Conservation (phyloP, 2,329 filamentous ascomycete genomes). For the Macrophomina phaseolina region DNA sequence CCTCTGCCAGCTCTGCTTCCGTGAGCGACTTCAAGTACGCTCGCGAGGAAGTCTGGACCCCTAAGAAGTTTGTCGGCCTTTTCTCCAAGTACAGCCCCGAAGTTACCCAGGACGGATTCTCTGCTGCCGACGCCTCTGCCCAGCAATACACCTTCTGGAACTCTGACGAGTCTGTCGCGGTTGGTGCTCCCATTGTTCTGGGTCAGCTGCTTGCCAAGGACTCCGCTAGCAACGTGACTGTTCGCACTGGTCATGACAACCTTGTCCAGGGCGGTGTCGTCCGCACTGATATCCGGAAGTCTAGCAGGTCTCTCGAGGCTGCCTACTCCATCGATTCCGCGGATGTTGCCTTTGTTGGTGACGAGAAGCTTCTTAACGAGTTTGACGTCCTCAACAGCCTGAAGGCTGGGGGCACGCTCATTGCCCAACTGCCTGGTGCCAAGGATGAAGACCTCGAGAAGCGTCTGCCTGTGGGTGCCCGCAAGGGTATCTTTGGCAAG, state of each 20-base stretch:
- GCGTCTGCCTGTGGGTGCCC: conserved; percentile 73
- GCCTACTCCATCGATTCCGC: conserved; percentile 81
- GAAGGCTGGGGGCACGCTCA: conserved; percentile 72
- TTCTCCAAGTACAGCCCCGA: conserved; percentile 51
- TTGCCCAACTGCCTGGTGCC: conserved; percentile 77
- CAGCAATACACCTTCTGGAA: conserved; percentile 97
- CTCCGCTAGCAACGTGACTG: conserved; percentile 65
- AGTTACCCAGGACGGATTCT: conserved; percentile 52
- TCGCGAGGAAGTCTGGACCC: conserved; percentile 69
- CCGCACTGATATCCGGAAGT: conserved; percentile 83
- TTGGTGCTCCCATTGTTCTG: conserved; percentile 67
- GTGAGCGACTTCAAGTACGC: conserved; percentile 91
- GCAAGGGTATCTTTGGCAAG: conserved; percentile 74
- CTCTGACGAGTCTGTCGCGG: conserved; percentile 73
- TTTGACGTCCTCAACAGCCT: conserved; percentile 75
- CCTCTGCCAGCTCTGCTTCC: conserved; percentile 55
- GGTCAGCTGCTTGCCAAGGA: conserved; percentile 66
- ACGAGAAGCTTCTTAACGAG: conserved; percentile 79
- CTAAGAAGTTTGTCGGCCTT: conserved; percentile 57
- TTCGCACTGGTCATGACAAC: conserved; percentile 66
- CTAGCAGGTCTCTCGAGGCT: conserved; percentile 81
- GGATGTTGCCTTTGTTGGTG: conserved; percentile 78
- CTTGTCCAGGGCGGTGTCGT: conserved; percentile 75
- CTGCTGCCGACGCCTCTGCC: conserved; percentile 62
- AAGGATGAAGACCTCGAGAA: conserved; percentile 92